Evolutionary conservation across 1,284 basidiomycete species (phyloP).

Genomic region (Apiotrichum sp.): DNA sequence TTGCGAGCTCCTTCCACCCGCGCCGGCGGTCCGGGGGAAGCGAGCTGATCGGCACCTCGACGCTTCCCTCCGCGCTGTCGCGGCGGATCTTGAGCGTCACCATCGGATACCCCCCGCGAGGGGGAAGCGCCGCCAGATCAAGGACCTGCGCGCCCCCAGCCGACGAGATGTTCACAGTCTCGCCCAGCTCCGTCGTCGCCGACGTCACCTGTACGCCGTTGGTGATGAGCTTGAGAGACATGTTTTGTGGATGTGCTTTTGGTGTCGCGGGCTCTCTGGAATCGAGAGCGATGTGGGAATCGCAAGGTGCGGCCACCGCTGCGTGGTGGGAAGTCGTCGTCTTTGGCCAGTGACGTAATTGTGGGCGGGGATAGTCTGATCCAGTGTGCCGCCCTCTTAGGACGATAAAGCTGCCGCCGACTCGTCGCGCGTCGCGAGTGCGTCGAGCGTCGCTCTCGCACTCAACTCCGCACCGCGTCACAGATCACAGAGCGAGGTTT

Average conservation of each 20-base stretch:
- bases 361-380: no score
- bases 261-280: no score
- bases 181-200: neutral
- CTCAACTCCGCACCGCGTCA: no score
- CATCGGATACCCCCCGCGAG: conserved; percentile 9
- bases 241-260: neutral
- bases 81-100: neutral
- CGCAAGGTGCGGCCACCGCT: no score
- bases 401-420: no score
- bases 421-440: no score
- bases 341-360: no score
- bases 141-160: neutral
- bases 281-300: no score
- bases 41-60: conserved; percentile 3
- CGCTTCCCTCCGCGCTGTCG: neutral
- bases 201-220: neutral
- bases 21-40: conserved; percentile 6
- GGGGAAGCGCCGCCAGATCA: conserved; percentile 4
- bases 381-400: no score
- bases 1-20: conserved; percentile 8
- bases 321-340: no score
- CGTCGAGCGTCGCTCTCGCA: no score
- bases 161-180: neutral
- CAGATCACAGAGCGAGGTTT: no score
- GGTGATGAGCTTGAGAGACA: conserved; percentile 2